Evolutionary conservation across 106 monocot genomes (phyloP).

Genomic region (Phalaenopsis equestris): DNA sequence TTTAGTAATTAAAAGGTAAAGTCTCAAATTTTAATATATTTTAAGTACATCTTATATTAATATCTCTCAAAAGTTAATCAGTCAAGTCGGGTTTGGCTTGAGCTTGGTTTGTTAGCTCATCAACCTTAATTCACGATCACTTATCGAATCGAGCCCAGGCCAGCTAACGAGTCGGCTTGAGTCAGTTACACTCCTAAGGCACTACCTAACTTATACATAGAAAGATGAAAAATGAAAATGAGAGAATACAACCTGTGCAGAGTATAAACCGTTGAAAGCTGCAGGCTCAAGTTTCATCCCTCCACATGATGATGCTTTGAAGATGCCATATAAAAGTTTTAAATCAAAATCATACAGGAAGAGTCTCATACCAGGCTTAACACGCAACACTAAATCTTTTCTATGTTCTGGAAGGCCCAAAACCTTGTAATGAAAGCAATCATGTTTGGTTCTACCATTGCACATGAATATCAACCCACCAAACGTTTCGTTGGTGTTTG

Average conservation of each 20-base stretch:
- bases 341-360: slow-evolving; percentile 38
- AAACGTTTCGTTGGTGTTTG: slow-evolving; percentile 5
- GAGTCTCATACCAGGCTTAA: slow-evolving; percentile 26
- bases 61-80: too few species aligned
- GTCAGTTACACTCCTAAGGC: too few species aligned
- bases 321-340: slow-evolving; percentile 37
- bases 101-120: too few species aligned
- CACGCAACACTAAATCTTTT: slow-evolving; percentile 22
- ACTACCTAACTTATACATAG: background rate
- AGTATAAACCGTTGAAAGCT: slow-evolving; percentile 30
- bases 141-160: too few species aligned
- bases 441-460: slow-evolving; percentile 30
- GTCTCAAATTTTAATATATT: too few species aligned
- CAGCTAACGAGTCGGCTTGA: too few species aligned
- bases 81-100: too few species aligned
- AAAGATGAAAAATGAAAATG: slow-evolving; percentile 1
- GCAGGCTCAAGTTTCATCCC: slow-evolving; percentile 41
- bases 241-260: slow-evolving; percentile 27
- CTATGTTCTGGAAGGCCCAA: slow-evolving; percentile 34
- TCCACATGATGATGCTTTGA: slow-evolving; percentile 33
- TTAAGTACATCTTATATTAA: too few species aligned
- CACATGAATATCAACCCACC: slow-evolving; percentile 37
- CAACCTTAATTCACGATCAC: too few species aligned
- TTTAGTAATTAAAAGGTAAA: too few species aligned
- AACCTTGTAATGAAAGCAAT: slow-evolving; percentile 32